These are phyloP conservation scores for Aspergillus latus DNA, from an alignment of 2,329 filamentous ascomycete species.

Conservation along the genomic window DNA sequence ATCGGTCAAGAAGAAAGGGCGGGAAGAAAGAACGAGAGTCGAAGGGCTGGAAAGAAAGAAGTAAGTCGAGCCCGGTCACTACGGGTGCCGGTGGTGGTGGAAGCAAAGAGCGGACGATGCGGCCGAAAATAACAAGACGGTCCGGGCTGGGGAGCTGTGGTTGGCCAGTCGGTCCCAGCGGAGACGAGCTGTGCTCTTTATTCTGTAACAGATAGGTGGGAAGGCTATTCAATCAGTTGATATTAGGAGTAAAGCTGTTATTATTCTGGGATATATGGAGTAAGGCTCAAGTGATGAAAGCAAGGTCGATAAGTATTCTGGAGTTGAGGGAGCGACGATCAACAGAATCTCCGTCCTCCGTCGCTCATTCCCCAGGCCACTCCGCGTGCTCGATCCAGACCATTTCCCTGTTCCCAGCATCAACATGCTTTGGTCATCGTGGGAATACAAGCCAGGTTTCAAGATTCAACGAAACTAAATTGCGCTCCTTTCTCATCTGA, in stretches of 20 bases:
- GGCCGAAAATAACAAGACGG: slow-evolving; percentile 15
- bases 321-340: neutral
- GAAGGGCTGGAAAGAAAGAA: slow-evolving; percentile 5
- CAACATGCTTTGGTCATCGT: neutral
- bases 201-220: neutral
- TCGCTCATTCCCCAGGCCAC: neutral
- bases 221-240: neutral
- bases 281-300: slow-evolving; percentile 2
- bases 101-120: slow-evolving; percentile 11
- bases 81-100: slow-evolving; percentile 4
- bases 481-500: neutral
- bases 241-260: neutral
- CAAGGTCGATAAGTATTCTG: neutral
- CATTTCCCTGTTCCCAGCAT: neutral
- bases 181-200: neutral
- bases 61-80: neutral
- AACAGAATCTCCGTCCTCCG: neutral
- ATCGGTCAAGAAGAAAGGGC: slow-evolving; percentile 2
- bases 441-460: neutral
- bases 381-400: neutral
- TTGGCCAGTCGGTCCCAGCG: slow-evolving; percentile 6
- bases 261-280: neutral
- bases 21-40: slow-evolving; percentile 1
- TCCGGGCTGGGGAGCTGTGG: slow-evolving; percentile 8
- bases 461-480: neutral